These are phyloP conservation scores for Hypoxylon rubiginosum DNA, from an alignment of 2,329 filamentous ascomycete genomes.

Conservation along the genomic window DNA sequence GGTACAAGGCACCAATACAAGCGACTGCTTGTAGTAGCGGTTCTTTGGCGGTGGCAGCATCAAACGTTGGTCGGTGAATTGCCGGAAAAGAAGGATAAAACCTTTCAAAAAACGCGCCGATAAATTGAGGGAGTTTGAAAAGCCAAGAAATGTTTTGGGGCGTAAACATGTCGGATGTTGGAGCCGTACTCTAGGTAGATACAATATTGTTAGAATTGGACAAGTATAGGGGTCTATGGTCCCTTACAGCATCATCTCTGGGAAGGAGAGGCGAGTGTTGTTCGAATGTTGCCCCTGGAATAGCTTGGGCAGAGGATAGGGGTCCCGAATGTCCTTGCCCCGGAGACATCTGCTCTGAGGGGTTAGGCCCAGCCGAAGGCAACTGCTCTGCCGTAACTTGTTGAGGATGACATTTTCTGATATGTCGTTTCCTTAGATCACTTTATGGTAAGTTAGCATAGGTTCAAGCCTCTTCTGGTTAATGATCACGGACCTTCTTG, in stretches of 20 bases:
- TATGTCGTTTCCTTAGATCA: slow-evolving; percentile 28
- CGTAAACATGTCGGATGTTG: slow-evolving; percentile 16
- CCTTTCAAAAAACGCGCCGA: slow-evolving; percentile 24
- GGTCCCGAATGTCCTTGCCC: not conserved
- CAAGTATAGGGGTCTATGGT: not conserved
- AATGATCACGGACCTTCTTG: slow-evolving; percentile 20
- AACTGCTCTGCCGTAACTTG: slow-evolving; percentile 9
- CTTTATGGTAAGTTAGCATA: slow-evolving; percentile 8
- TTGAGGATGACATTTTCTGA: slow-evolving; percentile 23
- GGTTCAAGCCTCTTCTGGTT: not conserved
- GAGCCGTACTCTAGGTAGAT: not conserved
- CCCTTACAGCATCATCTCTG: not conserved
- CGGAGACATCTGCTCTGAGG: not conserved
- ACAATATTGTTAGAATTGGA: not conserved
- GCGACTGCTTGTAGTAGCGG: slow-evolving; percentile 26
- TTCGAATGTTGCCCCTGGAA: not conserved
- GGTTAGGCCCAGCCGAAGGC: not conserved
- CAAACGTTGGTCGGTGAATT: slow-evolving; percentile 26
- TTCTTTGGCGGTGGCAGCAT: slow-evolving; percentile 16
- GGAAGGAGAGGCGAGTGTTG: not conserved
- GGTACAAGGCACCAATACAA: slow-evolving; percentile 27
- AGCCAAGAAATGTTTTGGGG: slow-evolving; percentile 27
- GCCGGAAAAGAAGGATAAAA: slow-evolving; percentile 27
- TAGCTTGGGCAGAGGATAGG: not conserved
- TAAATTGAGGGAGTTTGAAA: slow-evolving; percentile 26